Conservation (phyloP, 495 filamentous ascomycete species). For the Aspergillus nanangensis region DNA sequence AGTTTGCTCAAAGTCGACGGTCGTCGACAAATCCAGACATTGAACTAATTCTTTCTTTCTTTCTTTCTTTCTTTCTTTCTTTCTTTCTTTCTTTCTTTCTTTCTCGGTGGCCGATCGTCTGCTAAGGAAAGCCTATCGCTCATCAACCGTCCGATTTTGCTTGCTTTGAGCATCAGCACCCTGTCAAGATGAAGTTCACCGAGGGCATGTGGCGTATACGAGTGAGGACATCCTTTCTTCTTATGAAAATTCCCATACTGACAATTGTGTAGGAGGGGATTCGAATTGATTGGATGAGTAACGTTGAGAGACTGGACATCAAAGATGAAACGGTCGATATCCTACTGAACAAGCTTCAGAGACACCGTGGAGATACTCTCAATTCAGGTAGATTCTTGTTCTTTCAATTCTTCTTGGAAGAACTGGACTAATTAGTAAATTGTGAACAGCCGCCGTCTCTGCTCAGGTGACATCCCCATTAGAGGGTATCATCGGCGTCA, state of each 20-base stretch:
- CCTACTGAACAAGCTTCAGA: constrained; percentile 38
- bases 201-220: constrained; percentile 40
- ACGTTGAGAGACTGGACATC: constrained; percentile 35
- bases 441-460: constrained; percentile 20
- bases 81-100: not conserved
- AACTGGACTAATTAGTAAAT: not conserved
- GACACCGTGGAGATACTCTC: constrained; percentile 51
- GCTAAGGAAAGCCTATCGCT: too few species aligned
- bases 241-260: not conserved
- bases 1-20: not conserved
- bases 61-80: not conserved
- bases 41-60: not conserved
- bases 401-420: not conserved
- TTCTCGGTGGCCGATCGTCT: not conserved
- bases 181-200: constrained; percentile 45
- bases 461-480: constrained; percentile 45
- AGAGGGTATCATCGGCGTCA: constrained; percentile 58
- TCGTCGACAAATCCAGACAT: not conserved
- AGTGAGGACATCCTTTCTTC: constrained; percentile 14
- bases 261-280: constrained; percentile 27
- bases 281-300: constrained; percentile 45
- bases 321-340: constrained; percentile 33
- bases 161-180: too few species aligned
- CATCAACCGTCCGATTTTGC: too few species aligned
- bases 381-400: constrained; percentile 43